Conservation (phyloP, 169 alveolate genomes). For the Babesia divergens region DNA sequence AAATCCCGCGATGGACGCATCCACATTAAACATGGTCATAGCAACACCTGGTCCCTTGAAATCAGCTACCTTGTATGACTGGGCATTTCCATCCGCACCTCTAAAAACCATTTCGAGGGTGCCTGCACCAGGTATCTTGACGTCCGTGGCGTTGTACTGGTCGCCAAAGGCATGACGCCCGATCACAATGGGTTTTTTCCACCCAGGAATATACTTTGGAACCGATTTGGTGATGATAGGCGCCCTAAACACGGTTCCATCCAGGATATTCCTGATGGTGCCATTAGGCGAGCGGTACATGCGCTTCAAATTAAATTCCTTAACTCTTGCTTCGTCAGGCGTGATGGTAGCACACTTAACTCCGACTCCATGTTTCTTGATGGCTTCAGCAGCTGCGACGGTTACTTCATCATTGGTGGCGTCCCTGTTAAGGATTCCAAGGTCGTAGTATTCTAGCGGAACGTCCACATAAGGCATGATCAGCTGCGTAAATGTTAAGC, state of each 20-base stretch:
- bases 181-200: conserved; percentile 91
- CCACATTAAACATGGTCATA: conserved; percentile 92
- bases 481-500: conserved; percentile 60
- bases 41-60: conserved; percentile 85
- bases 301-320: conserved; percentile 88
- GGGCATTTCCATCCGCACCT: conserved; percentile 77
- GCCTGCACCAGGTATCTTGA: conserved; percentile 84
- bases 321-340: conserved; percentile 94
- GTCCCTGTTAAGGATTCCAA: conserved; percentile 88
- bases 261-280: conserved; percentile 90
- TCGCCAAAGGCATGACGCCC: conserved; percentile 97
- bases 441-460: conserved; percentile 87
- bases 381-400: conserved; percentile 92
- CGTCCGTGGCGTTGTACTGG: conserved; percentile 89
- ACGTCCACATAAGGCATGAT: conserved; percentile 89
- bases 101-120: conserved; percentile 81
- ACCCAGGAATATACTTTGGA: conserved; percentile 88
- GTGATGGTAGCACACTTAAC: conserved; percentile 95
- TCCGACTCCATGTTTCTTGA: conserved; percentile 86
- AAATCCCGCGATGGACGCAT: conserved; percentile 86
- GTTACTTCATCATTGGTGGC: conserved; percentile 92
- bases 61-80: conserved; percentile 58
- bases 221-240: conserved; percentile 90
- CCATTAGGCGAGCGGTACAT: conserved; percentile 96
- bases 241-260: conserved; percentile 94